Evolutionary conservation across 2,329 filamentous ascomycete genomes (phyloP).

Genomic region (Aspergillus floridensis): DNA sequence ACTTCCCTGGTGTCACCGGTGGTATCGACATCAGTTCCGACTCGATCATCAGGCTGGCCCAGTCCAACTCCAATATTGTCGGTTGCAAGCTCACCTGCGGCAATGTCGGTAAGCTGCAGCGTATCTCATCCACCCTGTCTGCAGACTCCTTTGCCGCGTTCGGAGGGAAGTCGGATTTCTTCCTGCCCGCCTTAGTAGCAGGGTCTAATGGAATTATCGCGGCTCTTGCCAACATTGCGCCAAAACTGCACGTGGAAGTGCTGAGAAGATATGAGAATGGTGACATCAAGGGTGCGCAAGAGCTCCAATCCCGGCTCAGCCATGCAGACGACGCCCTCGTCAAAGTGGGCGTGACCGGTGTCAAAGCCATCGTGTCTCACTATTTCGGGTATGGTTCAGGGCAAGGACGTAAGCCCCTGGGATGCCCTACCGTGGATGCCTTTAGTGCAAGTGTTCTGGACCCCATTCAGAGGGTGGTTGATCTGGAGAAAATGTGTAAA

Average conservation of each 20-base stretch:
- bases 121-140: slow-evolving; percentile 56
- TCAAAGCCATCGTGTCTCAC: neutral
- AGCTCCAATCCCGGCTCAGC: neutral
- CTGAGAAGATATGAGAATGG: neutral
- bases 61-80: slow-evolving; percentile 55
- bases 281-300: neutral
- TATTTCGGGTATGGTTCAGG: neutral
- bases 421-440: neutral
- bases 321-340: neutral
- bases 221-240: slow-evolving; percentile 69
- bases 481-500: neutral
- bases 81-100: slow-evolving; percentile 65
- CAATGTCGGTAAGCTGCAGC: slow-evolving; percentile 62
- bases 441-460: neutral
- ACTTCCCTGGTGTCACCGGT: slow-evolving; percentile 61
- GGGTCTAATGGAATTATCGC: slow-evolving; percentile 71
- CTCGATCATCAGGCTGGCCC: slow-evolving; percentile 52
- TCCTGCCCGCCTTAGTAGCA: slow-evolving; percentile 65
- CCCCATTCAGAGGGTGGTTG: neutral
- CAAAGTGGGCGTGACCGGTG: neutral
- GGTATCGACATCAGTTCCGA: slow-evolving; percentile 60
- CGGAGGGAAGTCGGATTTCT: slow-evolving; percentile 72
- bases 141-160: slow-evolving; percentile 68
- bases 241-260: slow-evolving; percentile 57
- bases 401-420: neutral